Base-by-base conservation (phyloP, 495 filamentous ascomycete species). In the Penicillium daleae region DNA sequence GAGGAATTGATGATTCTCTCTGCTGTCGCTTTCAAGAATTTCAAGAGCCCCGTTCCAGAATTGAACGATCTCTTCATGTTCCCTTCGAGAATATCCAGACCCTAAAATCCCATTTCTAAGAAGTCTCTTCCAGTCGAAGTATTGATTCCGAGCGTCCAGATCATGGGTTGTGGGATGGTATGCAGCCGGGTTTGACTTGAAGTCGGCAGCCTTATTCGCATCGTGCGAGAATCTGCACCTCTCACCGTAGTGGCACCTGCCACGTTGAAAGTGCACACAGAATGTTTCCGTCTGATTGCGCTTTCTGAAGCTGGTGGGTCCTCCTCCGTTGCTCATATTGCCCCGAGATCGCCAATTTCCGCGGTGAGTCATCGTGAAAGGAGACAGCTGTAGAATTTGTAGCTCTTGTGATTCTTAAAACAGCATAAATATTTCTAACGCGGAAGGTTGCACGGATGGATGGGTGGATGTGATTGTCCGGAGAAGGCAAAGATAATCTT, bases 31-130 rank as follows among this genome's bases (percentile, higher is more conserved):
- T 24, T 66, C 59, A 26, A 66, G 55, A 17, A 66, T 66, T 33
- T 56, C 48, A 33, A 66, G 59, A 56, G 63, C 63, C 8, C 63
- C 59, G 6, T 66, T 51, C 63, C 54, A 66, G n/a, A 66, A 51
- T 55, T 62, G 35, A 40, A 51, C 0, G 29, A 66, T 39, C 27
- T 61, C 48, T 6, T 65, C 33, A 12, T 64, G 13, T 19, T 19
- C 21, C 10, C 5, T 60, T 21, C 32, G 56, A 27, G 31, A 40
- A 59, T 59, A 59, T 27, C 40, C 32, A 24, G 29, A 35, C 1
- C 4, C 3, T 21, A 22, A 49, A 0, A 40, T 32, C 0, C 40
- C 31, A 19, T 15, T 50, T 56, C 62, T 59, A 49, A 64, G 62
- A 19, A 59, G 15, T 29, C 22, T 51, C 31, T 42, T 64, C 62